phyloP scores from a whole-genome alignment of 805 yeast species.

The Barnettozyma vustinii region DNA sequence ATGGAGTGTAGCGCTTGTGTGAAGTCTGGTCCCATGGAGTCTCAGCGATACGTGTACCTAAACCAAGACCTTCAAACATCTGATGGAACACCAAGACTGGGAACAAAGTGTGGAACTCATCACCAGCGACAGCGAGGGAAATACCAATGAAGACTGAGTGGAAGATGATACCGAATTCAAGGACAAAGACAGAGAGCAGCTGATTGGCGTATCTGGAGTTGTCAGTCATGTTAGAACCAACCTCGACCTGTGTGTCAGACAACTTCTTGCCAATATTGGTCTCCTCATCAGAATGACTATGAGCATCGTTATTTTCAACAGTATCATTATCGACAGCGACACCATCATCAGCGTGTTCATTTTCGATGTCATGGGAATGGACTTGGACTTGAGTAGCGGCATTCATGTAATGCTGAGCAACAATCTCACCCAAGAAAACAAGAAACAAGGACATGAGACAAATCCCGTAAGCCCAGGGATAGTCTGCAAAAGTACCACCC shows the following conservation, averaged over 20 bases:
- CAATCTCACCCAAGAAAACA: background rate
- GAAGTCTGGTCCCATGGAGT: conserved; percentile 40
- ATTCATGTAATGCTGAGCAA: background rate
- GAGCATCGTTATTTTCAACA: background rate
- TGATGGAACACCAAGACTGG: conserved; percentile 66
- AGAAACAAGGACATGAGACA: background rate
- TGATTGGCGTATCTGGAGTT: conserved; percentile 11
- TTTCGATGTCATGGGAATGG: too few relatives aligned
- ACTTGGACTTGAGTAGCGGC: background rate
- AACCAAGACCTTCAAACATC: conserved; percentile 75
- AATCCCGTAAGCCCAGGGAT: conserved; percentile 1
- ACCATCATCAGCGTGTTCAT: background rate
- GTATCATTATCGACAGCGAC: background rate
- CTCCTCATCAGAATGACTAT: conserved; percentile 1
- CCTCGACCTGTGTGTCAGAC: background rate
- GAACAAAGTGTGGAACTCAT: conserved; percentile 53
- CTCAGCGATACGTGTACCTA: conserved; percentile 54
- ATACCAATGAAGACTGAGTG: conserved; percentile 79
- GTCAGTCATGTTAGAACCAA: background rate
- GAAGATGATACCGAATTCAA: conserved; percentile 74
- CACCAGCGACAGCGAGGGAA: conserved; percentile 68
- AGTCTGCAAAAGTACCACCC: conserved; percentile 6
- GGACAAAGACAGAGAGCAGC: conserved; percentile 33
- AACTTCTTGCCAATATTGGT: background rate
- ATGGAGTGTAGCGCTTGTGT: conserved; percentile 25